Conservation (phyloP, 257 asterid species). For the Jacaranda copaia region DNA sequence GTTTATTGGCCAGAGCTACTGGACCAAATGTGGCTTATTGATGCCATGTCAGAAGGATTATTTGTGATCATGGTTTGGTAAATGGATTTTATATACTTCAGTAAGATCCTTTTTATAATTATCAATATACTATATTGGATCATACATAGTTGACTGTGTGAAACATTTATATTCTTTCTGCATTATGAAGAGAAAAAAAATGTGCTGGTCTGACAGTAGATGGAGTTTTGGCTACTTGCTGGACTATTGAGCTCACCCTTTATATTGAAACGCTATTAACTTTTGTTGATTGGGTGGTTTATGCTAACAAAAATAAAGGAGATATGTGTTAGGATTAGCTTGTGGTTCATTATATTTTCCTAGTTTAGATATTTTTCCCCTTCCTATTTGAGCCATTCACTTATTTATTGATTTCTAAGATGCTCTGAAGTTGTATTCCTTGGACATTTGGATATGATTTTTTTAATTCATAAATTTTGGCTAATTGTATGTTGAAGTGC, state of each 20-base stretch:
- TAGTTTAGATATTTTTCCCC: not conserved
- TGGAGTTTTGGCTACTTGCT: too few species aligned
- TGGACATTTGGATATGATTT: not conserved
- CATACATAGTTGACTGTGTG: not conserved
- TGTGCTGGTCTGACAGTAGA: not conserved
- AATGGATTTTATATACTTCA: not conserved
- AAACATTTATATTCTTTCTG: not conserved
- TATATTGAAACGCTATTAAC: not conserved
- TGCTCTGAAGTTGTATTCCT: not conserved
- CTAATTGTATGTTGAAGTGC: slow-evolving; percentile 2
- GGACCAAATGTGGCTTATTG: not conserved
- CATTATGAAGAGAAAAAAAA: not conserved
- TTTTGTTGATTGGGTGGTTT: not conserved
- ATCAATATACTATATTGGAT: not conserved
- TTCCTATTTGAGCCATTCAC: not conserved
- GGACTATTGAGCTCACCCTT: not conserved
- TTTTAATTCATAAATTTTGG: too few species aligned
- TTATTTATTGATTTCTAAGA: not conserved
- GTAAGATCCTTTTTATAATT: not conserved
- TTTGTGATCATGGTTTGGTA: not conserved
- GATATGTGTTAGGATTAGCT: too few species aligned
- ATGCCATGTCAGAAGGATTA: not conserved
- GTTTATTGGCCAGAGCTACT: not conserved
- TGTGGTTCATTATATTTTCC: too few species aligned
- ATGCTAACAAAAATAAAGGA: not conserved